Evolutionary conservation across 768 basidiomycete species (phyloP).

Genomic region (Floccularia luteovirens): DNA sequence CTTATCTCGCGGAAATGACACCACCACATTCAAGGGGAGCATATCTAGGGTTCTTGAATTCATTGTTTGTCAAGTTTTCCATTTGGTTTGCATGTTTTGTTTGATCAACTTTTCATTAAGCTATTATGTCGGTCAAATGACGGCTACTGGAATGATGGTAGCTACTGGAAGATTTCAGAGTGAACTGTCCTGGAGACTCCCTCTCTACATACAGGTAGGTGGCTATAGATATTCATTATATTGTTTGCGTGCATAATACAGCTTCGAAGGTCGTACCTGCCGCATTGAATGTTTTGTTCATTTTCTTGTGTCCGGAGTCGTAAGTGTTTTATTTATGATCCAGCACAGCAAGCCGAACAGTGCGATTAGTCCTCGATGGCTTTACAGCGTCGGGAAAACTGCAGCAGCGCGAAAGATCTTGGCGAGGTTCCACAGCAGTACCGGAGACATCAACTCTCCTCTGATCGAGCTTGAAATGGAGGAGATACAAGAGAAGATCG

Average conservation of each 20-base stretch:
- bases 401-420: slow-evolving; percentile 35
- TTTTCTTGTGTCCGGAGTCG: slow-evolving; percentile 47
- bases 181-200: slow-evolving; percentile 41
- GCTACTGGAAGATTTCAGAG: slow-evolving; percentile 33
- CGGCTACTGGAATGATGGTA: slow-evolving; percentile 50
- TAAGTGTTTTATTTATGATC: slow-evolving; percentile 7
- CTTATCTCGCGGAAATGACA: slow-evolving; percentile 42
- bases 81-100: no score
- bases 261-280: slow-evolving; percentile 31
- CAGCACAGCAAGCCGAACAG: neutral
- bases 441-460: slow-evolving; percentile 37
- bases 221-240: neutral
- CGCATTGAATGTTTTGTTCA: slow-evolving; percentile 35
- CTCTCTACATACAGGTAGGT: slow-evolving; percentile 38
- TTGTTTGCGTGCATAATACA: neutral
- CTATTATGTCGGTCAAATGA: slow-evolving; percentile 47
- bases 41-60: slow-evolving; percentile 44
- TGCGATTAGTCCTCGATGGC: slow-evolving; percentile 38
- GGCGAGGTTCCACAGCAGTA: slow-evolving; percentile 39
- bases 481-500: slow-evolving; percentile 45
- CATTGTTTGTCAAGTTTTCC: slow-evolving; percentile 39
- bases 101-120: slow-evolving; percentile 13
- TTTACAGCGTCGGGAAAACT: slow-evolving; percentile 36
- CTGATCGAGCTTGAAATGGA: slow-evolving; percentile 42
- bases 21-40: slow-evolving; percentile 40